Base-by-base conservation (phyloP, 164 flowering plant species). In the Echeveria elegans region DNA sequence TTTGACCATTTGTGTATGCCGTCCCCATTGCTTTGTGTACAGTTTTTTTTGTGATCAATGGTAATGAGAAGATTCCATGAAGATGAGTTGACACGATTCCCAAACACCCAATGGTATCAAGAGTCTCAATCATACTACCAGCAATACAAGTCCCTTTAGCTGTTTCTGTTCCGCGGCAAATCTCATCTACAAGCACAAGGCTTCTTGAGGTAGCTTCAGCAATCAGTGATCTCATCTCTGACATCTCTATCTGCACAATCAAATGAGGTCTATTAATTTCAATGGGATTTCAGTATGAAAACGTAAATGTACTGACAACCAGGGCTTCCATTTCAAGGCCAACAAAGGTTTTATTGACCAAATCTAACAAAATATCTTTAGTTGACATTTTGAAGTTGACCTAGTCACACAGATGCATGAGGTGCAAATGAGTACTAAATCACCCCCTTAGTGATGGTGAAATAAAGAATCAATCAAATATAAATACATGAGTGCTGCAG, bases 101-200 rank as follows among this genome's bases (percentile, higher is more conserved):
- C 62, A 94, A 78, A 75, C 99, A 94, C 71, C 92, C 90, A 78
- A 83, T 79, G 24, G 69, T 68, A 69, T 91, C 97, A 64, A 94
- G 88, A 73, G 83, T 80, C 72, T 94, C 99, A 58, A 89, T 63
- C 36, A 94, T 80, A 81, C 96, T 88, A 52, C 96, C 99, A 31
- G 99, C 99, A 78, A 94, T 89, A 70, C 96, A 93, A 21, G 97
- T 89, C 41, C 99, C 99, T 63, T 94, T 94, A 10, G 87, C 88
- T 66, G 96, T 91, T 78, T 94, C 99, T 21, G 97, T 94, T 68
- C 99, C 99, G 66, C 99, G 84, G 70, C 99, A 94, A 47, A 94
- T 94, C 83, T 94, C 99, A 79, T 94, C 97, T 47, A 94, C 72
- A 40, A 91, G 96, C 63, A 91, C 96, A 23, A 94, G 96, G 75